These are phyloP conservation scores for Cryptosporidium ubiquitum DNA, from an alignment of 169 alveolate species.

Conservation along the genomic window DNA sequence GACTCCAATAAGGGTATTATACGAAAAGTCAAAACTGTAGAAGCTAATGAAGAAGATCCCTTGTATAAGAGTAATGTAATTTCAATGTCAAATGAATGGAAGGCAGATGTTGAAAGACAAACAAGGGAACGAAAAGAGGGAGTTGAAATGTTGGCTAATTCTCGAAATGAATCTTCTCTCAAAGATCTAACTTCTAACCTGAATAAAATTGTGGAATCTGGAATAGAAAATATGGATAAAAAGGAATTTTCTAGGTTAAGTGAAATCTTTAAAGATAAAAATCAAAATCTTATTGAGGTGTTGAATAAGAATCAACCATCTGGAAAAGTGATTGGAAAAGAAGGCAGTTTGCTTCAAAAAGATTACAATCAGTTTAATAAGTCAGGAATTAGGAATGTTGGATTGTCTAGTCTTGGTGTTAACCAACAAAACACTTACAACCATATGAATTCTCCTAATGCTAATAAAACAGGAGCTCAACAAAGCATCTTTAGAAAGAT, in stretches of 20 bases:
- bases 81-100: slow-evolving; percentile 40
- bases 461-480: not conserved
- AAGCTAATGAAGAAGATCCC: slow-evolving; percentile 13
- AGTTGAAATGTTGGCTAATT: not conserved
- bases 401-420: not conserved
- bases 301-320: not conserved
- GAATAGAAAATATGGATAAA: slow-evolving; percentile 1
- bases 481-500: slow-evolving; percentile 45
- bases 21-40: slow-evolving; percentile 10
- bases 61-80: slow-evolving; percentile 7
- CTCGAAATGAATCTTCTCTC: not conserved
- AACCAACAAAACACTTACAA: not conserved
- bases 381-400: not conserved
- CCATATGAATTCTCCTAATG: not conserved
- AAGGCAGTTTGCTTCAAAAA: not conserved
- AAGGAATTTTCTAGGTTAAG: slow-evolving; percentile 10
- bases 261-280: slow-evolving; percentile 4
- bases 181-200: not conserved
- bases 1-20: slow-evolving; percentile 38
- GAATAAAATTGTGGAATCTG: not conserved
- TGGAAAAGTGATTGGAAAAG: not conserved
- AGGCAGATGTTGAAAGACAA: slow-evolving; percentile 4
- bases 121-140: slow-evolving; percentile 23
- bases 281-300: not conserved
- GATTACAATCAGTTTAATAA: not conserved